A percentile compares a stretch with the other conserved stretches of the same genome.
Conservation (phyloP, 2,329 filamentous ascomycete genomes). For the Cladorrhinum sp. region DNA sequence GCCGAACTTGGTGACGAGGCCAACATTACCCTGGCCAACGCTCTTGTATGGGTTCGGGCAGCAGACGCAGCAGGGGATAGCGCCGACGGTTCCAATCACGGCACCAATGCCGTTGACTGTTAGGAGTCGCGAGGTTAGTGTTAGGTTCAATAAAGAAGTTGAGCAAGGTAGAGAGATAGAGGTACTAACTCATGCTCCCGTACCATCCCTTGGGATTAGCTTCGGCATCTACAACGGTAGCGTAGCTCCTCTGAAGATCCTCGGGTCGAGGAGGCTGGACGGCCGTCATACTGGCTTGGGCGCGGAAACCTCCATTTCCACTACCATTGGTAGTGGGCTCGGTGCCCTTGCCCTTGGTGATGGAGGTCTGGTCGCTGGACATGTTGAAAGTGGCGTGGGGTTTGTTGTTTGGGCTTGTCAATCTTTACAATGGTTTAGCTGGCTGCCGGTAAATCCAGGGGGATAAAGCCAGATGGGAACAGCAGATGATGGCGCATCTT, state of each 20-base stretch:
- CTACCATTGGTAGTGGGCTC: conserved; percentile 10
- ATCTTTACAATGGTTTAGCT: background rate
- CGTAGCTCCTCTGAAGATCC: conserved; percentile 83
- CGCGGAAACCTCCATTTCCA: conserved; percentile 52
- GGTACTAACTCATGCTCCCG: conserved; percentile 70
- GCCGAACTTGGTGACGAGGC: conserved; percentile 93
- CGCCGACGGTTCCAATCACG: conserved; percentile 73
- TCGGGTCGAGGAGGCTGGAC: conserved; percentile 79
- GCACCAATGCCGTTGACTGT: conserved; percentile 59
- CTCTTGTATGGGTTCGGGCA: conserved; percentile 96
- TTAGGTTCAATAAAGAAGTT: background rate
- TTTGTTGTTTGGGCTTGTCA: background rate
- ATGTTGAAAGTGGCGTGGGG: conserved; percentile 5
- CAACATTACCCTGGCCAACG: conserved; percentile 89
- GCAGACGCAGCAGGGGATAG: conserved; percentile 84
- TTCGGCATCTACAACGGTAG: conserved; percentile 61
- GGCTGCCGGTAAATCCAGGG: background rate
- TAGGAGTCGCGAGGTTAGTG: conserved; percentile 1
- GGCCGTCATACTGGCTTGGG: conserved; percentile 53
- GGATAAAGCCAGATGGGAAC: background rate
- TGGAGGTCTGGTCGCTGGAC: conserved; percentile 12
- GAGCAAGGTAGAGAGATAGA: background rate
- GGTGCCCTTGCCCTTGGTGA: conserved; percentile 23
- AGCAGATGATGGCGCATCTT: background rate
- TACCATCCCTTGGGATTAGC: conserved; percentile 82